Conservation (phyloP, 805 yeast genomes). For the Metschnikowia corniflorae region DNA sequence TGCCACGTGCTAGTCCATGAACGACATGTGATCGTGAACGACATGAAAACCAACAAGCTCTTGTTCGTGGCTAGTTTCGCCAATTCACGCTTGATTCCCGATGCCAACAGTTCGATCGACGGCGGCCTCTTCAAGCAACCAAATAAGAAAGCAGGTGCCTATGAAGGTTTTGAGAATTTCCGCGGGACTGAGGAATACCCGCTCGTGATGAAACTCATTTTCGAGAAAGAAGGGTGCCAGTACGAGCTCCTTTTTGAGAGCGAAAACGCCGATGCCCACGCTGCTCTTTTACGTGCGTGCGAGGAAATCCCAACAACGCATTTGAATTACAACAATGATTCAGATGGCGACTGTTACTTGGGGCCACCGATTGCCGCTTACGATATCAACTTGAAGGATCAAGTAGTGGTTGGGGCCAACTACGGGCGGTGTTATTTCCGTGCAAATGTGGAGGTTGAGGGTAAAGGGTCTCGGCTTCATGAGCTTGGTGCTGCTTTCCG, state of each 20-base stretch:
- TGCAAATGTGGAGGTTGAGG: too few species aligned
- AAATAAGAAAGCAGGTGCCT: too few species aligned
- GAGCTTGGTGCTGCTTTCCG: too few species aligned
- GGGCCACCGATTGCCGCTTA: slow-evolving; percentile 7
- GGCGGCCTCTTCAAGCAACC: slow-evolving; percentile 10
- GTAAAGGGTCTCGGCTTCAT: too few species aligned
- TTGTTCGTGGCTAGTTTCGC: slow-evolving; percentile 8
- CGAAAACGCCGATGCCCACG: neutral
- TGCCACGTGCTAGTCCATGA: slow-evolving; percentile 7
- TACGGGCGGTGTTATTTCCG: slow-evolving; percentile 9
- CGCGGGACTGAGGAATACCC: too few species aligned
- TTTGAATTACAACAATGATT: neutral
- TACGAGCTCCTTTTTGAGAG: slow-evolving; percentile 12
- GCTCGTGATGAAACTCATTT: slow-evolving; percentile 4
- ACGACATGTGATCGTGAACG: slow-evolving; percentile 8
- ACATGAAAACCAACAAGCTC: neutral
- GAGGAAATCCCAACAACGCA: slow-evolving; percentile 1
- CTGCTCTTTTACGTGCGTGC: slow-evolving; percentile 5
- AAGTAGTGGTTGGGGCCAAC: neutral
- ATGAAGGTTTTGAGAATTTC: too few species aligned
- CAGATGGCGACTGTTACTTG: slow-evolving; percentile 8
- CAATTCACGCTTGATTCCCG: slow-evolving; percentile 4
- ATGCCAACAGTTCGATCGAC: slow-evolving; percentile 1
- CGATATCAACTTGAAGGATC: slow-evolving; percentile 5
- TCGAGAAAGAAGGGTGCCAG: slow-evolving; percentile 6